Evolutionary conservation across 2,329 filamentous ascomycete genomes (phyloP).

Genomic region (Pseudogymnoascus sp.): DNA sequence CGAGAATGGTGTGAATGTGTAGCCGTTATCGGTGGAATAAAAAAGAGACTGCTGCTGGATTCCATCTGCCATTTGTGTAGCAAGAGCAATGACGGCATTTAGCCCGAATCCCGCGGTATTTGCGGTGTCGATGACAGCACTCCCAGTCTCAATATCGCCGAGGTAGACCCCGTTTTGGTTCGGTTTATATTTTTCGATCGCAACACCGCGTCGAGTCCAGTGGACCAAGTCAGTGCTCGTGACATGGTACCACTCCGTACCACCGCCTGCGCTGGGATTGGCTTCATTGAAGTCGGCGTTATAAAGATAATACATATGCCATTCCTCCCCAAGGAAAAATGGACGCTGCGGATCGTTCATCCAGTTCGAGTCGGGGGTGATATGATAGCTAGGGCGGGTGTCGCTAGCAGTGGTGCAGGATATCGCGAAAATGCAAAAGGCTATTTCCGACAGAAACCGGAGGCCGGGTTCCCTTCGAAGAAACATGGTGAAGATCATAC

Average conservation of each 20-base stretch:
- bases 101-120: slow-evolving; percentile 60
- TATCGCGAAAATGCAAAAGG: too few species aligned
- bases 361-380: slow-evolving; percentile 42
- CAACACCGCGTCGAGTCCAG: slow-evolving; percentile 56
- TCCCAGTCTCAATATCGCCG: slow-evolving; percentile 46
- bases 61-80: slow-evolving; percentile 49
- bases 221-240: slow-evolving; percentile 53
- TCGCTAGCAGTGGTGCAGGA: slow-evolving; percentile 29
- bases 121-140: slow-evolving; percentile 48
- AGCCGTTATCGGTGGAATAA: slow-evolving; percentile 52
- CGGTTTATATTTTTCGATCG: slow-evolving; percentile 41
- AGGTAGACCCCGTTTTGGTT: slow-evolving; percentile 34
- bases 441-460: too few species aligned
- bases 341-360: slow-evolving; percentile 60
- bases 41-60: slow-evolving; percentile 15
- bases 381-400: slow-evolving; percentile 34
- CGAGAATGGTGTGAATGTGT: slow-evolving; percentile 49
- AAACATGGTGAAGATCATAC: too few species aligned
- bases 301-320: slow-evolving; percentile 38
- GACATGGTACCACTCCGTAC: slow-evolving; percentile 61
- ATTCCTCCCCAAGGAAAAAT: slow-evolving; percentile 19
- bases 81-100: slow-evolving; percentile 47
- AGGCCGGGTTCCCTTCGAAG: too few species aligned
- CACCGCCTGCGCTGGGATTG: slow-evolving; percentile 41
- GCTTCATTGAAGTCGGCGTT: slow-evolving; percentile 60